Base-by-base conservation (phyloP, 305 asterid species). In the Fraxinus paxiana region DNA sequence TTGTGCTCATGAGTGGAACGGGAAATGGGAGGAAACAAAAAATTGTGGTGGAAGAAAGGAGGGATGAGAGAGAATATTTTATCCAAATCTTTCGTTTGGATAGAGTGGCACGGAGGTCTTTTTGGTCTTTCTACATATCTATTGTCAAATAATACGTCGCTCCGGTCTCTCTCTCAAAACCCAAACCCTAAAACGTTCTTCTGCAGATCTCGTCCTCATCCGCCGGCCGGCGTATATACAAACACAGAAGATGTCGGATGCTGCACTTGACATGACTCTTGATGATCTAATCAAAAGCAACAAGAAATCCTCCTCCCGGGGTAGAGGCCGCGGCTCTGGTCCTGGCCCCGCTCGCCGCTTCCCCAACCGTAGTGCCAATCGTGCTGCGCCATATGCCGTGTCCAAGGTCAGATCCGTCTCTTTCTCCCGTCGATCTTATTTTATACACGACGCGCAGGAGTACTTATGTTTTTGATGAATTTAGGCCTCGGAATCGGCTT, bases 221-320 rank as follows among this genome's bases (percentile, higher is more conserved):
- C 35, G 75, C 38, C 20, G 74, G 41, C 22, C 74, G 20, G 74
- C 74, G 26, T 67, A 4, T 30, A 8, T 63, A 10, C 34, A 24
- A 63, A 24, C n/a, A 31, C 10, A 69, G 43, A 69, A 87, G 83
- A 93, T 94, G 98, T 89, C 98, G 46, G 94, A 90, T 18, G 97
- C 92, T 41, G 82, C 96, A 6, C 84, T 93, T 34, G 97, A 93
- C 59, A 92, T 90, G 97, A 82, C 90, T 30, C 94, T 94, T 4
- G 98, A 94, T 73, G 97, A 94, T 86, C 96, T 93, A 43, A 94
- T 93, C 86, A 94, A 94, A 91, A 89, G 84, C 88, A 93, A 94
- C 92, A 95, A 93, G 82, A 92, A 88, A 77, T 77, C 93, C 54
- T 82, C 86, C 70, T 82, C 85, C 31, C 79, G 89, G 3, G 88